Evolutionary conservation across 2,329 filamentous ascomycete genomes (phyloP), one percentile per base, ranked within the genome.

Genomic region (Diaporthe ampelina): DNA sequence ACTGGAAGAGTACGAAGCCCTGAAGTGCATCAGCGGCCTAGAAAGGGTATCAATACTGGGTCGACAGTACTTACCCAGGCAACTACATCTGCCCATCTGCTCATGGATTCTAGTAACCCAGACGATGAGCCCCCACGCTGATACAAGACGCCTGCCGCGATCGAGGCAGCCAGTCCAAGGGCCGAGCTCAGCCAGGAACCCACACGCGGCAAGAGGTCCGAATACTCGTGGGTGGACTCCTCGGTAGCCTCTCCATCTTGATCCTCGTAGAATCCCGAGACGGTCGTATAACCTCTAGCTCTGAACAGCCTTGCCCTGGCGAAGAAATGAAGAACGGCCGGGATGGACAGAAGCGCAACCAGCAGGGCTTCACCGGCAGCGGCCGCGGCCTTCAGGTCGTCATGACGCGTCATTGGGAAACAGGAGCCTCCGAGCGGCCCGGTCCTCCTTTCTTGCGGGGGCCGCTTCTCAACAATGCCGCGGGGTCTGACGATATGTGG

Each of bases 181-280:
- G 78, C 10, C 7, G 79, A 37, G 57, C 77, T 79, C 52, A 79
- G 43, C 76, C 78, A 80, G 7, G 78, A 77, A 11, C 74, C 76
- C 40, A 79, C 58, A 11, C 81, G 78, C 21, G 81, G 78, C 35
- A 76, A 73, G 1, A 77, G 72, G 73, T 82, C 80, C 0, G 80
- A 79, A 56, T 80, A 83, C 26, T 78, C 77, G 17, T 77, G 79
- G 17, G 80, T 78, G 21, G 82, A 83, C 54, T 80, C 77, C 59
- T 80, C 79, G 19, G 81, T 83, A 24, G 82, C 80, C 65, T 79
- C 76, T 24, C 82, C 81, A 69, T 83, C 82, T 10, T 61, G 29
- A 65, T 81, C 81, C 73, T 81, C 77, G 68, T 81, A 83, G 43
- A 79, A 76, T 26, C 77, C 77, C 24, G 76, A 76, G 11, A 81